Evolutionary conservation across 306 rosid genomes (phyloP), one percentile per base, ranked within the genome.

Genomic region (Sindora glabra): DNA sequence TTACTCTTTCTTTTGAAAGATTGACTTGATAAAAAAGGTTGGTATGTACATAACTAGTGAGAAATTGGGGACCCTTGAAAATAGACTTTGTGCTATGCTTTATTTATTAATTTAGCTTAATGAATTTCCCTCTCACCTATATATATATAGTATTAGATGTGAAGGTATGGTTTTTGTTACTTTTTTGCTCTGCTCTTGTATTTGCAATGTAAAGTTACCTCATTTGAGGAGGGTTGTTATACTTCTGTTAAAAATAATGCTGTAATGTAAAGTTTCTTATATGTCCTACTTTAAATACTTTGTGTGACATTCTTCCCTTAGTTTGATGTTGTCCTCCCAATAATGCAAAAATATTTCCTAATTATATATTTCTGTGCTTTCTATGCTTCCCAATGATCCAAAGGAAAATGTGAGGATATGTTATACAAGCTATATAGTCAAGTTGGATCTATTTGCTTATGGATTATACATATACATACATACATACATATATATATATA

Each of bases 311-410:
- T 72, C 83, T 92, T 60, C 90, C 96, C 70, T 63, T 89, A 56
- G 95, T 92, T 38, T 82, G 94, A 21, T 95, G 86, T 53, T 92
- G 88, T 73, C 99, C 96, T 32, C 99, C 99, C 0, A 92, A 96
- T 73, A 96, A 92, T 80, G 99, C 96, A 25, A 89, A 89, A 74
- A 92, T 83, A 56, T 92, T 92, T 82, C 96, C 99, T 0, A 95
- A 83, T 77, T 92, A 92, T 75, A 92, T 92, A 55, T 72, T 92
- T 73, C 95, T 14, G 89, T 92, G 99, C 95, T 92, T 51, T 92
- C 99, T 63, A 89, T 82, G 95, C 95, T 92, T 80, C 99, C 99
- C 33, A 96, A 92, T 74, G 99, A 92, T 65, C 89, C 99, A 8
- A 96, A 92, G 77, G 99, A 92, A 78, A 86, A 94, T 68, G 99